A percentile compares a stretch with the other conserved stretches of the same genome.
Evolutionary conservation across 768 basidiomycete genomes (phyloP).

Genomic region (Pleurotus pulmonarius): DNA sequence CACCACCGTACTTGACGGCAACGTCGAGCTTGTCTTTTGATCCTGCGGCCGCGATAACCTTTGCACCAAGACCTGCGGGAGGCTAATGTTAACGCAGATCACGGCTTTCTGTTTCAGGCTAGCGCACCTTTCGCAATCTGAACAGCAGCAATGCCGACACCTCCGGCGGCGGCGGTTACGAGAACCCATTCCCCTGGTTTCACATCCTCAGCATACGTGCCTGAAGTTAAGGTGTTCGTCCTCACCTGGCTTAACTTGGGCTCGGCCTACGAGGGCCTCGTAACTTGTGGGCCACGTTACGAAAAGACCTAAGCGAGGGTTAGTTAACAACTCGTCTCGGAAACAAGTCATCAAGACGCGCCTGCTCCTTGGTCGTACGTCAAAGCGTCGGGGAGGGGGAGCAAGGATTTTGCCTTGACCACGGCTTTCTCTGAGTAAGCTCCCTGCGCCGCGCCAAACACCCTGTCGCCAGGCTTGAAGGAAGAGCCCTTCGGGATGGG

Average conservation of each 20-base stretch:
- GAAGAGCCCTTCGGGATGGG: conserved; percentile 78
- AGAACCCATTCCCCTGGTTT: conserved; percentile 82
- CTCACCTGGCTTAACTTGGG: conserved; percentile 70
- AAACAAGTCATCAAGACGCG: conserved; percentile 21
- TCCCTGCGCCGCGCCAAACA: conserved; percentile 83
- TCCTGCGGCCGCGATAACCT: conserved; percentile 91
- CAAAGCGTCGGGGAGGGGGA: conserved; percentile 72
- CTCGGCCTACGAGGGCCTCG: conserved; percentile 85
- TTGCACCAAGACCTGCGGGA: conserved; percentile 74
- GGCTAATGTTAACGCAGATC: neutral
- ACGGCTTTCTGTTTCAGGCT: too few species aligned
- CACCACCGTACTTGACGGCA: conserved; percentile 71
- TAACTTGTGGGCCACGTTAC: conserved; percentile 95
- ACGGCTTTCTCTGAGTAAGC: conserved; percentile 76
- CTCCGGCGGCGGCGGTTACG: conserved; percentile 93
- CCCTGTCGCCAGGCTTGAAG: conserved; percentile 78
- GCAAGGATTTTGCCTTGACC: conserved; percentile 43
- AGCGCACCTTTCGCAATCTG: conserved; percentile 85
- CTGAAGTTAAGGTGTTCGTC: neutral
- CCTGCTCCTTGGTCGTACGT: conserved; percentile 85
- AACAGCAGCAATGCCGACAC: conserved; percentile 88
- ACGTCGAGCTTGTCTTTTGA: conserved; percentile 78
- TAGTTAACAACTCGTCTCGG: neutral
- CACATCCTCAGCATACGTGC: neutral
- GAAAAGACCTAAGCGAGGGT: conserved; percentile 51